These are phyloP conservation scores for Fraxinus velutina DNA, from an alignment of 305 asterid species.

Conservation along the genomic window DNA sequence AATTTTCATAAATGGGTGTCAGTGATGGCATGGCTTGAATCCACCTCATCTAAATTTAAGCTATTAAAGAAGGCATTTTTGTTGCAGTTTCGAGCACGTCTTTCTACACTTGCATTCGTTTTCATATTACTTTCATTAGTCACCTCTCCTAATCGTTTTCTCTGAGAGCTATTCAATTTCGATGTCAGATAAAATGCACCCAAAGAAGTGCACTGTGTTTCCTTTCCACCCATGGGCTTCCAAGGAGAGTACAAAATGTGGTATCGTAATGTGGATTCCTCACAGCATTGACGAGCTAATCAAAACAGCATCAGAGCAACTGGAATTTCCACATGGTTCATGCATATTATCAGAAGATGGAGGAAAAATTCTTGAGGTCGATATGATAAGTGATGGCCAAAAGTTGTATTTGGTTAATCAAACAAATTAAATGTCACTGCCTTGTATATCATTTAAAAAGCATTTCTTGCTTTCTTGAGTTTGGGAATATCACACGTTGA, in stretches of 20 bases:
- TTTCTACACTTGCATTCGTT: not conserved
- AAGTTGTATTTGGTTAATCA: constrained; percentile 49
- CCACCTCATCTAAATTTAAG: not conserved
- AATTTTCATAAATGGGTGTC: not conserved
- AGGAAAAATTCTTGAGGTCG: constrained; percentile 59
- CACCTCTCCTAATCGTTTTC: not conserved
- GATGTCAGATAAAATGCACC: constrained; percentile 40
- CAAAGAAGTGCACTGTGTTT: constrained; percentile 65
- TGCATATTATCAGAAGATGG: constrained; percentile 73
- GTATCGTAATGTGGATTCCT: constrained; percentile 76
- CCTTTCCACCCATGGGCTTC: constrained; percentile 73
- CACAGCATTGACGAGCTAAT: constrained; percentile 57
- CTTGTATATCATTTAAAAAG: constrained; percentile 3
- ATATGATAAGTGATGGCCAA: constrained; percentile 63
- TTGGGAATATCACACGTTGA: not conserved
- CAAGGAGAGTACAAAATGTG: constrained; percentile 45
- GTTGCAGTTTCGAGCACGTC: not conserved
- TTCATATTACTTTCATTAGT: not conserved
- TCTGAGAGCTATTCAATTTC: not conserved
- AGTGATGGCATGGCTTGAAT: not conserved
- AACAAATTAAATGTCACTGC: constrained; percentile 25
- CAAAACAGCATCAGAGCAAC: constrained; percentile 41
- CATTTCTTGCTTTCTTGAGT: not conserved
- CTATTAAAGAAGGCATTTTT: not conserved
- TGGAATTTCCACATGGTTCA: constrained; percentile 32